Evolutionary conservation across 768 basidiomycete species (phyloP).

Genomic region (Tulasnella calospora): DNA sequence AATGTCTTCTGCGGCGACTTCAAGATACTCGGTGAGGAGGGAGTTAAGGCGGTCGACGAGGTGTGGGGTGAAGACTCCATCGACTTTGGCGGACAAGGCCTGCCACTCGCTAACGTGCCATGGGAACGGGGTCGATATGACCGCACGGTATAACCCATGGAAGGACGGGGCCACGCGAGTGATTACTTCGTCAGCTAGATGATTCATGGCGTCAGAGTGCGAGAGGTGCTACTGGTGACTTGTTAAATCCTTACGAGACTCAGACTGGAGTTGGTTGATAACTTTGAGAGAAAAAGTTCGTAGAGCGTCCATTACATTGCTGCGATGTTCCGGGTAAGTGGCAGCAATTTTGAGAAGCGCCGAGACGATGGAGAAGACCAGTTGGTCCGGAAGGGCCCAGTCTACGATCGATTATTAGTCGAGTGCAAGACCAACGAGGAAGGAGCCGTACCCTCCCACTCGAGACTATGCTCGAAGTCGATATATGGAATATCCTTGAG

Average conservation of each 20-base stretch:
- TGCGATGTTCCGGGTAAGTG: slow-evolving; percentile 47
- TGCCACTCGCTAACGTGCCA: slow-evolving; percentile 70
- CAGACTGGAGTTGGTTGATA: slow-evolving; percentile 51
- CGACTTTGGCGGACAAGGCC: slow-evolving; percentile 49
- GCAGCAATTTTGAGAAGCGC: slow-evolving; percentile 66
- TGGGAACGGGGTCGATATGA: slow-evolving; percentile 68
- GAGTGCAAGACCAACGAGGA: neutral
- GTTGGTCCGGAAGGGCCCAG: slow-evolving; percentile 82
- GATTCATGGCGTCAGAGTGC: neutral
- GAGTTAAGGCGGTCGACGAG: slow-evolving; percentile 70
- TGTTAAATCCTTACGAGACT: slow-evolving; percentile 46
- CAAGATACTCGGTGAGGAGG: slow-evolving; percentile 56
- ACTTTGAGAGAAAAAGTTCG: slow-evolving; percentile 54
- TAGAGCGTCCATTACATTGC: slow-evolving; percentile 54
- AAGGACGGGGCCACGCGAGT: slow-evolving; percentile 74
- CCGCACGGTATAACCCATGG: slow-evolving; percentile 81
- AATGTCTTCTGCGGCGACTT: slow-evolving; percentile 47
- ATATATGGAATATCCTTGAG: slow-evolving; percentile 67
- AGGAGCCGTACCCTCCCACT: slow-evolving; percentile 63
- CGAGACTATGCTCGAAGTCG: slow-evolving; percentile 71
- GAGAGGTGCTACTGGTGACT: neutral
- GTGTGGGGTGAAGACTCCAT: slow-evolving; percentile 57
- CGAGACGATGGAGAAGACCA: slow-evolving; percentile 72
- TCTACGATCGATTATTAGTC: slow-evolving; percentile 44
- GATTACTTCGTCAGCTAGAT: slow-evolving; percentile 61